A percentile compares a stretch with the other conserved stretches of the same genome.
Conservation (phyloP, 495 filamentous ascomycete genomes). For the Viridothelium virens region DNA sequence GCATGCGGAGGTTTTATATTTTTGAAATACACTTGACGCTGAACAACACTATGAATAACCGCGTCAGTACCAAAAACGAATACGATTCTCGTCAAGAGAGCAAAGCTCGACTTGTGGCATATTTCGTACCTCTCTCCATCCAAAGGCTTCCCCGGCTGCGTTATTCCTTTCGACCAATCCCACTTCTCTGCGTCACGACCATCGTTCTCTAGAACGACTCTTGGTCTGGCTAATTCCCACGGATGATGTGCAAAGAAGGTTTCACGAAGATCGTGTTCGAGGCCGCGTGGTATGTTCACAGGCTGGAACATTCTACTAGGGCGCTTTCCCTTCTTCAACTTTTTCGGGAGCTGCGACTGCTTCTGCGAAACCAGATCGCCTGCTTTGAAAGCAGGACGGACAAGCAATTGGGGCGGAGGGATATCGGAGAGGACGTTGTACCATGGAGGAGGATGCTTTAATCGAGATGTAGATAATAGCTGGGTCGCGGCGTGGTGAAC, state of each 20-base stretch:
- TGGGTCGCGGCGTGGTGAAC: conserved; percentile 60
- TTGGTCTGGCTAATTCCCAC: conserved; percentile 90
- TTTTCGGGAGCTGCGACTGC: conserved; percentile 17
- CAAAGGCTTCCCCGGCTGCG: conserved; percentile 68
- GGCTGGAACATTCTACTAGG: conserved; percentile 72
- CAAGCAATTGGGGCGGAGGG: conserved; percentile 70
- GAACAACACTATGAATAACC: conserved; percentile 62
- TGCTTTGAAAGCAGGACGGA: conserved; percentile 39
- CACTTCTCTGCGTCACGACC: conserved; percentile 67
- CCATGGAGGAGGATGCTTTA: conserved; percentile 59
- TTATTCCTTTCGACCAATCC: conserved; percentile 60
- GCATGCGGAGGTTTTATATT: conserved; percentile 29
- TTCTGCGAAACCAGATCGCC: neutral
- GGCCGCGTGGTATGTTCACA: conserved; percentile 63
- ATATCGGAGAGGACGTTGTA: conserved; percentile 61
- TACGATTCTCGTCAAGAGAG: neutral
- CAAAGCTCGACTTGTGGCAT: conserved; percentile 13
- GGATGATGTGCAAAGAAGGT: conserved; percentile 90
- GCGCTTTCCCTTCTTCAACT: conserved; percentile 35
- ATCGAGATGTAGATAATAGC: conserved; percentile 46
- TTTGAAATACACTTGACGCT: conserved; percentile 81
- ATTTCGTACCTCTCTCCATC: conserved; percentile 72
- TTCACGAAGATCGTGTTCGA: conserved; percentile 68
- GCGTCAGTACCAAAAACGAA: neutral
- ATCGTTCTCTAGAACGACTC: conserved; percentile 74